Percentiles rank a stretch among this genome's conserved stretches.
phyloP scores from a whole-genome alignment of 108 stramenopile genomes.

The Seminavis robusta region DNA sequence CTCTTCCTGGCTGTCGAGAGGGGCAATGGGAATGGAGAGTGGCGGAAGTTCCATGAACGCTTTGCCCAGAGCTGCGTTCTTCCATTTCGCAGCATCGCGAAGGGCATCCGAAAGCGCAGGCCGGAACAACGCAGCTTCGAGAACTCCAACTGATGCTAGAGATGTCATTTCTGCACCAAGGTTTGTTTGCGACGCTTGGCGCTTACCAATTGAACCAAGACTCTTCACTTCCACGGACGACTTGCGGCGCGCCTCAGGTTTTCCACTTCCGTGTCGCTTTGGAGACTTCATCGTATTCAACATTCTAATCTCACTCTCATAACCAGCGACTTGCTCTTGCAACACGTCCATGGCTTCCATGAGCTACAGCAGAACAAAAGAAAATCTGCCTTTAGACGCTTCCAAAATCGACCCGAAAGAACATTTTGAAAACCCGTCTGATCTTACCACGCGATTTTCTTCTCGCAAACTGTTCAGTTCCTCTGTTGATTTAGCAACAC shows the following conservation, averaged over 20 bases:
- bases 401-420: background rate
- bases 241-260: too few species aligned
- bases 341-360: constrained; percentile 81
- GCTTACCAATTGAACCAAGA: constrained; percentile 17
- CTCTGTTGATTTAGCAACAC: constrained; percentile 30
- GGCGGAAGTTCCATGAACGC: constrained; percentile 36
- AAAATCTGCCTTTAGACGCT: background rate
- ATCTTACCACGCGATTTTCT: constrained; percentile 51
- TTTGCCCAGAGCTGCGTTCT: constrained; percentile 40
- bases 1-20: constrained; percentile 22
- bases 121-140: constrained; percentile 73
- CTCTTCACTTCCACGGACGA: too few species aligned
- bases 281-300: constrained; percentile 63
- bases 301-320: constrained; percentile 68
- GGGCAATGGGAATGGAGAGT: constrained; percentile 12
- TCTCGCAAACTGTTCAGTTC: constrained; percentile 54
- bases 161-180: constrained; percentile 12
- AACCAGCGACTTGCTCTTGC: constrained; percentile 78
- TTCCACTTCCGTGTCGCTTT: too few species aligned
- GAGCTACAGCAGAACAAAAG: constrained; percentile 24
- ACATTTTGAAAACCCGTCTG: background rate
- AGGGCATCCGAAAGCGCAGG: constrained; percentile 66
- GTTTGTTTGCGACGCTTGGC: constrained; percentile 15
- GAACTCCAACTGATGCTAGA: constrained; percentile 17
- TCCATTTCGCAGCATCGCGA: constrained; percentile 72